phyloP scores from a whole-genome alignment of 2,329 filamentous ascomycete species.

The Stagonosporopsis tanaceti region DNA sequence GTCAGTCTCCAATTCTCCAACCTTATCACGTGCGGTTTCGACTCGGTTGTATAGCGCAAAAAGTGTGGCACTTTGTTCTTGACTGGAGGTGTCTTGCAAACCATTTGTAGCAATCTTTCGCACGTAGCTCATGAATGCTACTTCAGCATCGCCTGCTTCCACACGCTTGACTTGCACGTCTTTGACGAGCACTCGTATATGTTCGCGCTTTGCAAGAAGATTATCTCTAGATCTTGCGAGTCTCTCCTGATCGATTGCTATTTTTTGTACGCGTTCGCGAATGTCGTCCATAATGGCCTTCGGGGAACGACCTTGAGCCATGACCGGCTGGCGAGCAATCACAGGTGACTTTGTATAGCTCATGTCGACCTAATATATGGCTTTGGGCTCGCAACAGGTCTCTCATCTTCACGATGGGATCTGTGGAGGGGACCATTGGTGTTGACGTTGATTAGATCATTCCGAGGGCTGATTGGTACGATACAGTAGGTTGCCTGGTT shows the following conservation, averaged over 20 bases:
- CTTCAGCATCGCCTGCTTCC: constrained; percentile 21
- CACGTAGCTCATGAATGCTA: constrained; percentile 18
- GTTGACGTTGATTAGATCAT: neutral
- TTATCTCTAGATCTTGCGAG: constrained; percentile 11
- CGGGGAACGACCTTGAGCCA: neutral
- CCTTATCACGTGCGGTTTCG: neutral
- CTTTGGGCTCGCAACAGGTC: neutral
- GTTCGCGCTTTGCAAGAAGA: constrained; percentile 9
- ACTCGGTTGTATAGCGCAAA: neutral
- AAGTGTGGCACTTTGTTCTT: neutral
- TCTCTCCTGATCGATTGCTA: constrained; percentile 6
- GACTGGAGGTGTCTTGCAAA: neutral
- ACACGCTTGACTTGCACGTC: constrained; percentile 17
- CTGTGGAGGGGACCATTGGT: neutral
- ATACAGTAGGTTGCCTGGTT: too few species aligned
- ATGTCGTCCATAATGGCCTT: neutral
- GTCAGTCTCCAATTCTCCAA: neutral
- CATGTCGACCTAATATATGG: neutral
- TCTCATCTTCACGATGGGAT: neutral
- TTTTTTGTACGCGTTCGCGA: constrained; percentile 1
- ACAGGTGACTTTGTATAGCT: neutral
- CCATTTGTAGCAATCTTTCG: neutral
- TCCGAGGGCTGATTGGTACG: neutral
- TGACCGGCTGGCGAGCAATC: neutral
- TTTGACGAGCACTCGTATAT: neutral